Percentiles rank a stretch among this genome's conserved stretches.
These are phyloP conservation scores for Vitis hybrid DNA, from an alignment of 177 flowering plant genomes.

Conservation along the genomic window DNA sequence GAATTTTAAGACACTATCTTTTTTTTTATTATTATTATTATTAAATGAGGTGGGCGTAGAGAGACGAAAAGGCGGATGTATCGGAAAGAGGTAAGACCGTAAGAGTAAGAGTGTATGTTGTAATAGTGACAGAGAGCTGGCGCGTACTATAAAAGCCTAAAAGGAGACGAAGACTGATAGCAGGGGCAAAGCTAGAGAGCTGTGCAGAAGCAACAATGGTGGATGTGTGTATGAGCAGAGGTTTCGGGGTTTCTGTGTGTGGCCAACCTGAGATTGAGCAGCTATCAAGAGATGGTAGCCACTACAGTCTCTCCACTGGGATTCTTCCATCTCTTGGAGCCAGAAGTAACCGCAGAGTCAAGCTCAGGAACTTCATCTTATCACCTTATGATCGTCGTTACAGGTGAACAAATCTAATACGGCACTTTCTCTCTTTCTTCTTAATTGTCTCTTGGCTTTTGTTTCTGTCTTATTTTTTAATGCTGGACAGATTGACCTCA, in stretches of 20 bases:
- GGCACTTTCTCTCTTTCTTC: neutral
- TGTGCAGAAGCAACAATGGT: conserved; percentile 21
- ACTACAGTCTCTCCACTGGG: conserved; percentile 64
- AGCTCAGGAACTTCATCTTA: conserved; percentile 58
- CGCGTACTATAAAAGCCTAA: neutral
- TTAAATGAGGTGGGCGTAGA: too few species aligned
- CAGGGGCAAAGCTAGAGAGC: neutral
- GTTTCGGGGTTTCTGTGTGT: conserved; percentile 40
- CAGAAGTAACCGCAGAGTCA: conserved; percentile 57
- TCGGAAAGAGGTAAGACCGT: too few species aligned
- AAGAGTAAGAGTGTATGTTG: too few species aligned
- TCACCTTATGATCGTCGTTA: conserved; percentile 84
- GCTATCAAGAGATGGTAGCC: conserved; percentile 71
- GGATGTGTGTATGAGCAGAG: conserved; percentile 12
- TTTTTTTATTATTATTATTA: too few species aligned
- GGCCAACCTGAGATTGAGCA: conserved; percentile 55
- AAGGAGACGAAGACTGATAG: neutral
- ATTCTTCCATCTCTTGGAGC: conserved; percentile 92
- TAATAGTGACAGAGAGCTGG: too few species aligned
- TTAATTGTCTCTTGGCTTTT: conserved; percentile 1
- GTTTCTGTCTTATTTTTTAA: neutral
- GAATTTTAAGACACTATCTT: too few species aligned
- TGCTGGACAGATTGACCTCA: neutral
- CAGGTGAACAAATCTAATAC: conserved; percentile 40
- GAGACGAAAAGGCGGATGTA: too few species aligned